Base-by-base conservation (phyloP, 2,329 filamentous ascomycete species). In the Fusarium beomiforme region DNA sequence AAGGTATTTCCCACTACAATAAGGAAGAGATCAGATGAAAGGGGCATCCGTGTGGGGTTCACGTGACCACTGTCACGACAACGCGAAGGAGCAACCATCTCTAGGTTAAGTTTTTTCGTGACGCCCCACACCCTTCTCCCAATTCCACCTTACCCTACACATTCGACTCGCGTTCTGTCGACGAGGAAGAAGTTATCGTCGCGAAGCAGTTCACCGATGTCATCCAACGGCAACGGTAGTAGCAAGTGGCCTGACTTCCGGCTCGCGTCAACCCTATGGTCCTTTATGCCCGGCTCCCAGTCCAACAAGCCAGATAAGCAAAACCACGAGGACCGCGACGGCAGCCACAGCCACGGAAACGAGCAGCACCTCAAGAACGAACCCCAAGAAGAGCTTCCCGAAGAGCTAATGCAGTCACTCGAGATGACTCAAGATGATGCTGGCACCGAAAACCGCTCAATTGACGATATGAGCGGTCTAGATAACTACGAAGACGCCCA, bases 221-320 rank as follows among this genome's bases (percentile, higher is more conserved):
- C 77, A 65, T 72, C 75, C 46, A 76, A 64, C 58, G 63, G 62
- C 55, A 59, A 59, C 39, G 44, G 66, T 31, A 73, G 67, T 59
- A 76, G 67, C 71, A 78, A 76, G 79, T 81, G 79, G 79, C 74
- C 76, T 64, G 71, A 80, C 65, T 76, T 79, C 53, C 74, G 75
- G 61, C 69, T 81, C 66, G 78, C 79, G 56, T 80, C 78, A 50
- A 77, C 72, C 26, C 67, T 79, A 33, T 75, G 73, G 68, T 76
- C 74, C 43, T 70, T 79, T 12, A 71, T 78, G 44, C 60, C 60
- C 23, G 77, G 78, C 63, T 73, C 78, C 24, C 76, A 77, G 57
- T 71, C 76, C 60, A 68, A 72, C 62, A 74, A 63, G 51, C 56
- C 71, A 67, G 72, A 77, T n/a, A 72, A 71, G 55, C 68, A 70